phyloP scores from a whole-genome alignment of 805 yeast genomes.

The Yueomyces sp. region DNA sequence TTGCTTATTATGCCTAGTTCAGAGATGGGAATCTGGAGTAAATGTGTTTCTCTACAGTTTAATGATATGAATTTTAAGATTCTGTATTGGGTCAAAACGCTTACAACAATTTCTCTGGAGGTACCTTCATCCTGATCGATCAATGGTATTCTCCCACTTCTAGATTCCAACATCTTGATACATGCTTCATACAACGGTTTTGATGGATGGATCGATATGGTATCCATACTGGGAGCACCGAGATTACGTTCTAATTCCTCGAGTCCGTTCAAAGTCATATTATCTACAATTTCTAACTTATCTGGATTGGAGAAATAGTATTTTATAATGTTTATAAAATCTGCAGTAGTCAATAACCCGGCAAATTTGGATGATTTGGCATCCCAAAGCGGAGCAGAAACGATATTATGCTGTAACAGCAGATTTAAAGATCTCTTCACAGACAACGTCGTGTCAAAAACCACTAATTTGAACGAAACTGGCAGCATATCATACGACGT shows the following conservation, averaged over 20 bases:
- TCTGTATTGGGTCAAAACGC: slow-evolving; percentile 91
- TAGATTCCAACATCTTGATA: slow-evolving; percentile 74
- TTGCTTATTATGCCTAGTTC: slow-evolving; percentile 56
- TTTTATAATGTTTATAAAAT: slow-evolving; percentile 88
- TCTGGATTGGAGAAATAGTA: slow-evolving; percentile 86
- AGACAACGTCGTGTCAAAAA: slow-evolving; percentile 78
- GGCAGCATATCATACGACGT: slow-evolving; percentile 96
- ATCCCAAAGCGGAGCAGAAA: slow-evolving; percentile 96
- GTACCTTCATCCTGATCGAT: slow-evolving; percentile 91
- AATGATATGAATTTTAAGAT: slow-evolving; percentile 89
- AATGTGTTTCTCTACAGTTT: slow-evolving; percentile 88
- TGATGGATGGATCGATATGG: slow-evolving; percentile 81
- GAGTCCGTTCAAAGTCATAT: slow-evolving; percentile 70
- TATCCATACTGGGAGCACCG: slow-evolving; percentile 77
- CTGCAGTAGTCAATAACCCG: slow-evolving; percentile 82
- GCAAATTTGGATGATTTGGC: slow-evolving; percentile 81
- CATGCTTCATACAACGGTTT: slow-evolving; percentile 86
- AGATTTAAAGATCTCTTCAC: slow-evolving; percentile 87
- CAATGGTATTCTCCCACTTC: slow-evolving; percentile 86
- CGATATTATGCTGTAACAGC: slow-evolving; percentile 82
- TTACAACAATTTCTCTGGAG: slow-evolving; percentile 84
- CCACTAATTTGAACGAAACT: slow-evolving; percentile 83
- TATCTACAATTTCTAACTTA: slow-evolving; percentile 76
- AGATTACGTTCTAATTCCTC: slow-evolving; percentile 78
- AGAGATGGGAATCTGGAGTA: slow-evolving; percentile 60